Conservation (phyloP, 768 basidiomycete genomes). For the Russula ochroleuca region DNA sequence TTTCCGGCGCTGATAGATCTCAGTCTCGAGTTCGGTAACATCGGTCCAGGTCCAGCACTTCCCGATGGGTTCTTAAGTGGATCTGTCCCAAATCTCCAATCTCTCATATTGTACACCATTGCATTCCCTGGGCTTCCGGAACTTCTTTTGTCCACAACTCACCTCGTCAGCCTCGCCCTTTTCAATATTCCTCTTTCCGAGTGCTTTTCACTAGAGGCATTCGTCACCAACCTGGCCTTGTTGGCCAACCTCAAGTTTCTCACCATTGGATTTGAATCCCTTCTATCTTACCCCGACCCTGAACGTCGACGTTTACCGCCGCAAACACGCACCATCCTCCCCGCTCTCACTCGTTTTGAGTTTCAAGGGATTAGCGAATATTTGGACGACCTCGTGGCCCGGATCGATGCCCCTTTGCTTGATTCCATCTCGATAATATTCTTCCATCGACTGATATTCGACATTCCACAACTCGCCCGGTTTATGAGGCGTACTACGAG, state of each 20-base stretch:
- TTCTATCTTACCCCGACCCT: too few species aligned
- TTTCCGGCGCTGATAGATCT: neutral
- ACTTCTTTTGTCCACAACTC: neutral
- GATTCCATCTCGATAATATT: too few species aligned
- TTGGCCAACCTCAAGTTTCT: neutral
- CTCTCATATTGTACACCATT: neutral
- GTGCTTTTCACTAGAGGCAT: neutral
- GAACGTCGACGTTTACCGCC: too few species aligned
- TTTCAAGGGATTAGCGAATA: too few species aligned
- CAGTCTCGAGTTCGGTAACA: fast-evolving
- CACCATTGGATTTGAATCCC: too few species aligned
- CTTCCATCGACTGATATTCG: too few species aligned
- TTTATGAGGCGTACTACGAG: too few species aligned
- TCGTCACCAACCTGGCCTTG: neutral
- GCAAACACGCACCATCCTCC: too few species aligned
- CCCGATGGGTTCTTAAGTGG: neutral
- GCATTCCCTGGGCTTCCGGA: neutral
- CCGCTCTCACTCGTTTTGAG: too few species aligned
- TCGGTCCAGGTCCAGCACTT: neutral
- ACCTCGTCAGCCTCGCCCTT: neutral
- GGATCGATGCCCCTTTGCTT: too few species aligned
- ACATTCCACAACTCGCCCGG: too few species aligned
- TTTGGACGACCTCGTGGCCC: too few species aligned
- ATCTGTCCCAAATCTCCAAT: neutral
- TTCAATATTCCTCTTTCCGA: neutral